These are phyloP conservation scores for Epichloe brachyelytri DNA, from an alignment of 2,329 filamentous ascomycete species.

Conservation along the genomic window DNA sequence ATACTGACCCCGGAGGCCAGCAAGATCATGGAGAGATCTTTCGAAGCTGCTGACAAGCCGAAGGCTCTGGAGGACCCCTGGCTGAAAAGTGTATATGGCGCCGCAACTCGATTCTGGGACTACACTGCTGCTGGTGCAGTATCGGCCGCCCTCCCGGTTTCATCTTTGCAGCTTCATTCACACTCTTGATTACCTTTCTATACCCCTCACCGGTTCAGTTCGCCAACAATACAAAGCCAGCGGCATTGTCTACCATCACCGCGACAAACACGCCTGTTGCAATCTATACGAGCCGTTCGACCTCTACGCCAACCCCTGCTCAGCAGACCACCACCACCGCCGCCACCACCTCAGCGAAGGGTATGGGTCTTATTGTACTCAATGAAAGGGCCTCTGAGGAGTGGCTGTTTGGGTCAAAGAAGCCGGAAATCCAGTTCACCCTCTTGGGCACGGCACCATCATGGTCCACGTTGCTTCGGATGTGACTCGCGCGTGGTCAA, in stretches of 20 bases:
- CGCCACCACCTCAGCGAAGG: slow-evolving; percentile 8
- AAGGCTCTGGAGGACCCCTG: not conserved
- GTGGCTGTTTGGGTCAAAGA: slow-evolving; percentile 22
- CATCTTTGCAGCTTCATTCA: slow-evolving; percentile 13
- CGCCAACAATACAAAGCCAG: not conserved
- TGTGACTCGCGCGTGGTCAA: slow-evolving; percentile 42
- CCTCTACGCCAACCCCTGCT: slow-evolving; percentile 3
- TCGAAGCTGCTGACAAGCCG: slow-evolving; percentile 1
- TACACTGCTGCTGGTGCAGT: slow-evolving; percentile 2
- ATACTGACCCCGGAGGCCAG: slow-evolving; percentile 23
- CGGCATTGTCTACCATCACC: slow-evolving; percentile 10
- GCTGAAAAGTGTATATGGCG: not conserved
- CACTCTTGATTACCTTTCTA: slow-evolving; percentile 16
- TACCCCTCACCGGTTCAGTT: slow-evolving; percentile 12
- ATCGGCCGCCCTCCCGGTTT: slow-evolving; percentile 12
- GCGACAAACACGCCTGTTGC: slow-evolving; percentile 9
- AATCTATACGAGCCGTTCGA: slow-evolving; percentile 7
- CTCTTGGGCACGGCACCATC: slow-evolving; percentile 34
- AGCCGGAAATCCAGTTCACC: slow-evolving; percentile 18
- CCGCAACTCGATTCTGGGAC: slow-evolving; percentile 1
- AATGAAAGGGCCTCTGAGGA: slow-evolving; percentile 18
- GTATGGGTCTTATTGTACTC: slow-evolving; percentile 18
- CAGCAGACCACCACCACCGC: not conserved
- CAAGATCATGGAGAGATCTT: slow-evolving; percentile 13
- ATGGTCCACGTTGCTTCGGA: slow-evolving; percentile 38